Percentiles rank a stretch among this genome's conserved stretches.
Conservation (phyloP, 2,329 filamentous ascomycete species). For the Lachnellula arida region DNA sequence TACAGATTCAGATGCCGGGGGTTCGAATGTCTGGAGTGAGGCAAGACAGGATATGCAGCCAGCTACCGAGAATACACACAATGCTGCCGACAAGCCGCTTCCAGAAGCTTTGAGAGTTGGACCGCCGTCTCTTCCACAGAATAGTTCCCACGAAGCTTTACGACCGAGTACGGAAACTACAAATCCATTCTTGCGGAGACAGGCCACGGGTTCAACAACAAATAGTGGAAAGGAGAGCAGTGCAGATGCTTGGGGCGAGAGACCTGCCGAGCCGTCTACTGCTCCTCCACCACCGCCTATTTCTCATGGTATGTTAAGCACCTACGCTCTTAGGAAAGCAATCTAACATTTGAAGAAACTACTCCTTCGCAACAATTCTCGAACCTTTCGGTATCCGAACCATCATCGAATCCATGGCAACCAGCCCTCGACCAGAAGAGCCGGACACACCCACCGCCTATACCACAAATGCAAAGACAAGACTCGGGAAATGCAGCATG, state of each 20-base stretch:
- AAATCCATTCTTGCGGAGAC: slow-evolving; percentile 30
- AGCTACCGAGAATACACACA: background rate
- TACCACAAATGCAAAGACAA: slow-evolving; percentile 18
- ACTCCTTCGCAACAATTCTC: slow-evolving; percentile 22
- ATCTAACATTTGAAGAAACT: slow-evolving; percentile 3
- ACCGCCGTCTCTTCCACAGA: slow-evolving; percentile 18
- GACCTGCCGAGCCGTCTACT: slow-evolving; percentile 8
- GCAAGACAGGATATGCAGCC: slow-evolving; percentile 7
- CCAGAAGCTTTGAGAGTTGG: slow-evolving; percentile 28
- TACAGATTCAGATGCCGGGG: slow-evolving; percentile 15
- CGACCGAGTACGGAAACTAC: slow-evolving; percentile 16
- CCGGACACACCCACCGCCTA: slow-evolving; percentile 8
- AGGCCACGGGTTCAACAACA: slow-evolving; percentile 13
- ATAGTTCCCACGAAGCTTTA: slow-evolving; percentile 22
- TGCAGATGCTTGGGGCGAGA: slow-evolving; percentile 27
- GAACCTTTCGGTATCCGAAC: slow-evolving; percentile 22
- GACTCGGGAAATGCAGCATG: slow-evolving; percentile 29
- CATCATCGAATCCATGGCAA: slow-evolving; percentile 31
- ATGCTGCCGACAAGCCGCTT: slow-evolving; percentile 7
- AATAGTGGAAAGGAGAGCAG: slow-evolving; percentile 24
- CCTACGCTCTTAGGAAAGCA: background rate
- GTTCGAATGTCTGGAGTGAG: slow-evolving; percentile 22
- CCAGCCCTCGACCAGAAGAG: slow-evolving; percentile 21
- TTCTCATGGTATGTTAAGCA: slow-evolving; percentile 15
- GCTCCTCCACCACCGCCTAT: slow-evolving; percentile 15